Evolutionary conservation across 208 protist species (phyloP), one percentile per base, ranked within the genome.

Genomic region (Trypanosoma brucei): DNA sequence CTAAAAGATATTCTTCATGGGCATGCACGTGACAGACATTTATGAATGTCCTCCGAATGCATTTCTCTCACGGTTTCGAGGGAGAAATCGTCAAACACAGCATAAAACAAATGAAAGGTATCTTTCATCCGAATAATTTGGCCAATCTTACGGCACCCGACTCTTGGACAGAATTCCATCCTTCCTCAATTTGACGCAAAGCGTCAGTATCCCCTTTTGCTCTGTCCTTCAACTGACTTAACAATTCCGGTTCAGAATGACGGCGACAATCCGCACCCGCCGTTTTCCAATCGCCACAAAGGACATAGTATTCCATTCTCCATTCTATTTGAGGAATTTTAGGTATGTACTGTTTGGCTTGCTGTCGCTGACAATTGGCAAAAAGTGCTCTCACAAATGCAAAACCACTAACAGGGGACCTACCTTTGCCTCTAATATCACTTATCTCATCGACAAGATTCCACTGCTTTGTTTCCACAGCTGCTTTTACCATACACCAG

Each of bases 241-340:
- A 49, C 2, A 94, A 59, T 52, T 86, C 81, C 14, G 58, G 22
- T n/a, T 90, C 80, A 39, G 70, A 74, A 69, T 78, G 59, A 9
- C 68, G 74, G 53, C 75, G 76, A 66, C 88, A 94, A 42, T 91
- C 88, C 3, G 72, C 77, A 0, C 62, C 84, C 14, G 88, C 88
- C 33, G 59, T 59, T 39, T 46, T 54, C 88, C 88, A 94, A 62
- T 86, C 84, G 11, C 68, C 71, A 62, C 84, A 94, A 5, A 89
- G 68, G 3, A 94, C 83, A 70, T 88, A 94, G 65, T 79, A 88
- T 59, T 94, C 83, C 76, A 94, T 87, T 46, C 84, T 78, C 42
- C 68, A 62, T 68, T 88, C 80, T 52, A 92, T 87, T 33, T 70
- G 71, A 1, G 70, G 60, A 42, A 94, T 66, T 6, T 81, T 82